Percentiles rank a stretch among this genome's conserved stretches.
These are phyloP conservation scores for Blastobotrys elegans DNA, from an alignment of 1,139 yeast genomes.

Conservation along the genomic window DNA sequence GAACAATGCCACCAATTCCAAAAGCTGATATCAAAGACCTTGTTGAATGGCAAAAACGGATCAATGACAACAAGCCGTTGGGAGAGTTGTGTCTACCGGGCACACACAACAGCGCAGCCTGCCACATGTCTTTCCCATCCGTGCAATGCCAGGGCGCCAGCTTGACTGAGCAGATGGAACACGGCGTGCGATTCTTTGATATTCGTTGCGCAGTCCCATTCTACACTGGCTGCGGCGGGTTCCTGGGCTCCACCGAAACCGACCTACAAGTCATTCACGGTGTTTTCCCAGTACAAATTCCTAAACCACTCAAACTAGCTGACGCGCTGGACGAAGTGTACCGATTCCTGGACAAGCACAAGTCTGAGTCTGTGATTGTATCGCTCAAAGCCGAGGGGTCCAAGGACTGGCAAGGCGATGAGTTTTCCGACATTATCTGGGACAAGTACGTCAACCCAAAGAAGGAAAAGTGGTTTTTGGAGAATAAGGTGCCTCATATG, in stretches of 20 bases:
- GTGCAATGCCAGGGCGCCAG: conserved; percentile 72
- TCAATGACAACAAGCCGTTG: conserved; percentile 49
- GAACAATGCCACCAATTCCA: conserved; percentile 19
- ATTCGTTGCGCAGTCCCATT: conserved; percentile 60
- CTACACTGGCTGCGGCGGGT: conserved; percentile 30
- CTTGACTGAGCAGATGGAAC: conserved; percentile 55
- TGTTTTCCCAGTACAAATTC: conserved; percentile 64
- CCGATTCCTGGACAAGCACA: conserved; percentile 48
- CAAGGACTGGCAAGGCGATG: conserved; percentile 61
- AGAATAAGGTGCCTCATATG: conserved; percentile 50
- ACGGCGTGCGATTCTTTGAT: conserved; percentile 74
- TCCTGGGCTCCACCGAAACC: conserved; percentile 34
- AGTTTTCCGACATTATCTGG: conserved; percentile 63
- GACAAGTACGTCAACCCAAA: conserved; percentile 49
- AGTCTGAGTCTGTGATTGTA: conserved; percentile 58
- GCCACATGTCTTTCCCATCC: conserved; percentile 68
- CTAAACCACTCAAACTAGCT: conserved; percentile 50
- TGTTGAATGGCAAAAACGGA: conserved; percentile 49
- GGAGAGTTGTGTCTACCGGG: conserved; percentile 67
- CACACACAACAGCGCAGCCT: conserved; percentile 76
- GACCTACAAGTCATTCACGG: conserved; percentile 71
- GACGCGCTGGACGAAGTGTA: conserved; percentile 54
- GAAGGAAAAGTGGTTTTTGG: conserved; percentile 59
- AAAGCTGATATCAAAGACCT: conserved; percentile 16
- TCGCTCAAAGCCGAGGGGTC: conserved; percentile 75